Conservation (phyloP, 192 early-diverging fungal species). For the Thamnidium elegans region DNA sequence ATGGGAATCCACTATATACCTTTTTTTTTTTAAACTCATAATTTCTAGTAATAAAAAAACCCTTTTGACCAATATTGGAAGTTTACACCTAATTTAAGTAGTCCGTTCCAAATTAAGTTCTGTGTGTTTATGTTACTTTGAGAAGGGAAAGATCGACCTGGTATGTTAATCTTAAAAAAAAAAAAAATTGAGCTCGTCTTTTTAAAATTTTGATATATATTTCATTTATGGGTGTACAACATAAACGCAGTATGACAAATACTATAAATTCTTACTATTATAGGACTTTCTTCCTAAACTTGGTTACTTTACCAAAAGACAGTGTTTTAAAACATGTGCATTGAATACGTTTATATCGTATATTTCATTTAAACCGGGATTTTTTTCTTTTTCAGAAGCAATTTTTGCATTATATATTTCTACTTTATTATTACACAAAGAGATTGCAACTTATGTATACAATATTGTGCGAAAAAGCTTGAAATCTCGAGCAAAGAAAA, state of each 20-base stretch:
- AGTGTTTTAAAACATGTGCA: no score
- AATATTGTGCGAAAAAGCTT: background rate
- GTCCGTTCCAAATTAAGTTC: slow-evolving; percentile 8
- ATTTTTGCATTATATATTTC: background rate
- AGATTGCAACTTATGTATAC: background rate
- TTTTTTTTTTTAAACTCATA: no score
- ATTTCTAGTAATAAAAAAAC: no score
- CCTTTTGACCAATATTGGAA: slow-evolving; percentile 4
- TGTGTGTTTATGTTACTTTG: background rate
- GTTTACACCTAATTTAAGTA: slow-evolving; percentile 12
- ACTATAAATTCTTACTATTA: background rate
- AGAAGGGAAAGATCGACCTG: background rate
- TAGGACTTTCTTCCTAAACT: slow-evolving; percentile 6
- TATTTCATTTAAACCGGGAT: background rate
- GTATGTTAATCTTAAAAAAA: no score
- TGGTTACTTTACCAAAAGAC: background rate
- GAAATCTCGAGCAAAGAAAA: background rate
- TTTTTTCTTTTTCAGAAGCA: background rate
- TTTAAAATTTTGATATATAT: no score
- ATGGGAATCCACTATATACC: no score
- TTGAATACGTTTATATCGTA: no score
- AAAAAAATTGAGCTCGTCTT: no score
- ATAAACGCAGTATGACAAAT: background rate
- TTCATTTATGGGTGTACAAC: background rate
- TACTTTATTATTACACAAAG: slow-evolving; percentile 3